A percentile compares a stretch with the other conserved stretches of the same genome.
Evolutionary conservation across 768 basidiomycete species (phyloP).

Genomic region (Mycena metata): DNA sequence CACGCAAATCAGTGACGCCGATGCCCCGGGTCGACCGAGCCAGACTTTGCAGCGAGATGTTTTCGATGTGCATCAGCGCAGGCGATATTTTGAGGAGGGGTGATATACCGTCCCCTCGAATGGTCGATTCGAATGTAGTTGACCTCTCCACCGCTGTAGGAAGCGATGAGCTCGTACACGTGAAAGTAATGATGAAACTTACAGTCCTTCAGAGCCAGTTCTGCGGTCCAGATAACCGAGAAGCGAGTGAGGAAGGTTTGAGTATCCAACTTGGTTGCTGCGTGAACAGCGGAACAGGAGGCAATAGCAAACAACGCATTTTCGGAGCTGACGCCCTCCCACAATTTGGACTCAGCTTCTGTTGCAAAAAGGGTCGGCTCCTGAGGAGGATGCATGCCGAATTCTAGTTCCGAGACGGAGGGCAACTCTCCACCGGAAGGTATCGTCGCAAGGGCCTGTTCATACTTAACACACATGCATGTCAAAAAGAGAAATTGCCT

Average conservation of each 20-base stretch:
- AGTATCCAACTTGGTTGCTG: slow-evolving; percentile 74
- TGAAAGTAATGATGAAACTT: slow-evolving; percentile 46
- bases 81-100: slow-evolving; percentile 87
- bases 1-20: slow-evolving; percentile 89
- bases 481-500: slow-evolving; percentile 34
- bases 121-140: slow-evolving; percentile 64
- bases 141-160: slow-evolving; percentile 68
- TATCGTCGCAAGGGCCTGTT: slow-evolving; percentile 62
- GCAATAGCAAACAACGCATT: slow-evolving; percentile 70
- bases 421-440: slow-evolving; percentile 41
- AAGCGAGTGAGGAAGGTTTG: slow-evolving; percentile 68
- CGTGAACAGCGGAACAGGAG: slow-evolving; percentile 66
- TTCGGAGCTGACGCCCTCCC: slow-evolving; percentile 65
- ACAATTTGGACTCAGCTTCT: slow-evolving; percentile 43
- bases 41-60: slow-evolving; percentile 88
- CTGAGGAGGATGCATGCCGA: slow-evolving; percentile 61
- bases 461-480: slow-evolving; percentile 29
- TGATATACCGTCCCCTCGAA: slow-evolving; percentile 76
- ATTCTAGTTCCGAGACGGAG: slow-evolving; percentile 39
- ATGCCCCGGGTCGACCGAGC: slow-evolving; percentile 83
- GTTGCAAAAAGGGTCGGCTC: slow-evolving; percentile 58
- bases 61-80: slow-evolving; percentile 91
- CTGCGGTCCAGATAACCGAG: slow-evolving; percentile 76
- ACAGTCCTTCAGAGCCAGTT: slow-evolving; percentile 84
- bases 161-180: slow-evolving; percentile 8